These are phyloP conservation scores for Hebeloma cylindrosporum DNA, from an alignment of 768 basidiomycete genomes.

Conservation along the genomic window DNA sequence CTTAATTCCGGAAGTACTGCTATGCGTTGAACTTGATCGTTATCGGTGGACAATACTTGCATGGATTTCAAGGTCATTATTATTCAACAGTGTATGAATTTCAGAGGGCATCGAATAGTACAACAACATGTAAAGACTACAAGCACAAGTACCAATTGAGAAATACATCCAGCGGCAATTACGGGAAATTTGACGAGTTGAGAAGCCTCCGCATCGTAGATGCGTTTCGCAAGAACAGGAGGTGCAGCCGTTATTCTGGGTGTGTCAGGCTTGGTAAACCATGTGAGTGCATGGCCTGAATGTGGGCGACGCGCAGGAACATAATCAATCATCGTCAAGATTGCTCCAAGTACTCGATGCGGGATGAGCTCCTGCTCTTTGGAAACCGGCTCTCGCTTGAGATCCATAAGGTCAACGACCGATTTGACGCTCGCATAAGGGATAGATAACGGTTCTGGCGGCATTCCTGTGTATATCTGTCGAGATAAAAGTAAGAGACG, in stretches of 20 bases:
- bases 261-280: conserved; percentile 11
- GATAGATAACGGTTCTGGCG: conserved; percentile 14
- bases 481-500: background rate
- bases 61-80: too few relatives aligned
- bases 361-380: conserved; percentile 14
- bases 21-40: conserved; percentile 19
- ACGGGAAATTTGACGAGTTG: too few relatives aligned
- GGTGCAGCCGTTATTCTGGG: conserved; percentile 6
- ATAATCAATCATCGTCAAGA: conserved; percentile 15
- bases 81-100: too few relatives aligned
- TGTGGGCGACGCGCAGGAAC: conserved; percentile 14
- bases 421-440: conserved; percentile 12
- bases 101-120: too few relatives aligned
- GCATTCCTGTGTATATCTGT: conserved; percentile 19
- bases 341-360: conserved; percentile 6
- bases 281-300: conserved; percentile 11
- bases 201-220: too few relatives aligned
- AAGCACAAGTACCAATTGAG: too few relatives aligned
- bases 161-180: too few relatives aligned
- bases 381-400: conserved; percentile 10
- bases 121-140: too few relatives aligned
- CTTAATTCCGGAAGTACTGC: conserved; percentile 22
- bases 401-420: conserved; percentile 8
- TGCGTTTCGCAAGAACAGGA: conserved; percentile 15
- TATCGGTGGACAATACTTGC: conserved; percentile 4